Base-by-base conservation (phyloP, 1,139 yeast genomes). In the Yamadazyma sp. region DNA sequence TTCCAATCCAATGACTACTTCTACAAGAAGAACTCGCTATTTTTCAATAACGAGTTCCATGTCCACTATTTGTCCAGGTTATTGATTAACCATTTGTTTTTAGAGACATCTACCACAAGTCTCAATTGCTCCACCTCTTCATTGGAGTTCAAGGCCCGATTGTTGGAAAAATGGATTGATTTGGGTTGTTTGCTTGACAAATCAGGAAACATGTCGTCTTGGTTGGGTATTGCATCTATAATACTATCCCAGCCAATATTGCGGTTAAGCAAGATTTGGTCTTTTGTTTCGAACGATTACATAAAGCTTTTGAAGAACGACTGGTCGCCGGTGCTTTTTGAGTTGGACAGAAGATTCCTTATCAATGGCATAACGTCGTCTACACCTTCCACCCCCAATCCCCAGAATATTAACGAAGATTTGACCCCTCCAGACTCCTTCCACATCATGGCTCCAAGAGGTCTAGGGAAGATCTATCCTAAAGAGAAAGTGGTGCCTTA, bases 271-370 rank as follows among this genome's bases (percentile, higher is more conserved):
- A 76, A 77, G 45, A 75, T 89, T 3, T 92, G 98, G 98, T 68
- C 84, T 8, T 67, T 72, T 40, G 87, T 90, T 3, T 77, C 86
- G 10, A 70, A 73, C 12, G 78, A 76, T 27, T 71, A 78, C 35
- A 64, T 87, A 39, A 80, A 78, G 44, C 66, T 79, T 5, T 78
- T 89, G 31, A 78, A 82, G 36, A 81, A 82, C 42, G 95, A 86
- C 52, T 92, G 97, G 97, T 88, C 95, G 0, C 96, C 95, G 1
- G 95, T 92, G 18, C 82, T 89, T 20, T 88, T 86, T 61, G 97
- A 90, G 56, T 69, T 90, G 33, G 95, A 88, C 48, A 73, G 95
- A 53, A 74, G 95, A 47, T 75, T 82, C 37, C 69, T 85, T 61
- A 65, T 70, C 11, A 67, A 65, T 45, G 70, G 65, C n/a, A 35